Evolutionary conservation across 2,329 filamentous ascomycete genomes (phyloP).

Genomic region (Cladosporium sphaerospermum): DNA sequence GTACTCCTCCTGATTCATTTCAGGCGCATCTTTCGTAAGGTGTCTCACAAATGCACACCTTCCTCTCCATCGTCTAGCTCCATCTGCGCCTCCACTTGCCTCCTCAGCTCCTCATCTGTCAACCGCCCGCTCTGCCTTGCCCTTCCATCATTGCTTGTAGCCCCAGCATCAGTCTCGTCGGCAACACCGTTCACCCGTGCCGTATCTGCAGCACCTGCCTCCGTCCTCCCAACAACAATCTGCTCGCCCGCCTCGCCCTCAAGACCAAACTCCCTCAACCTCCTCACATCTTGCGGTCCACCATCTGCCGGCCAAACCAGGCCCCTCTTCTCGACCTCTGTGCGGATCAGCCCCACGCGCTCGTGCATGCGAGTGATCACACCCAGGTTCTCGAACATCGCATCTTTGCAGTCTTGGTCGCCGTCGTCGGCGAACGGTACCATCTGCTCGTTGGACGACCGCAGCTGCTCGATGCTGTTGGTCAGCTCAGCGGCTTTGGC

Average conservation of each 20-base stretch:
- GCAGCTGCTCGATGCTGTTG: constrained; percentile 68
- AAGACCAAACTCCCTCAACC: constrained; percentile 11
- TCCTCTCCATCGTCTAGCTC: constrained; percentile 46
- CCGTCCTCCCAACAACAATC: constrained; percentile 16
- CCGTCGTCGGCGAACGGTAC: constrained; percentile 59
- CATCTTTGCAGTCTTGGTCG: constrained; percentile 65
- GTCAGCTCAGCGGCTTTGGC: constrained; percentile 69
- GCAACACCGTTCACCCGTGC: constrained; percentile 13
- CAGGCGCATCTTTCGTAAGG: too few relatives aligned
- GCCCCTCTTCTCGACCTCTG: constrained; percentile 59
- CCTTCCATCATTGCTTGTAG: constrained; percentile 4
- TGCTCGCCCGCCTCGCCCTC: constrained; percentile 17
- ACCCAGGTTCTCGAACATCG: constrained; percentile 63
- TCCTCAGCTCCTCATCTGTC: constrained; percentile 54
- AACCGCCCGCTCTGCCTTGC: constrained; percentile 40
- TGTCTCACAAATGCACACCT: constrained; percentile 56
- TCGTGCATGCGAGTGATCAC: constrained; percentile 64
- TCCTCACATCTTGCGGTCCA: constrained; percentile 5
- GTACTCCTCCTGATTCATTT: too few relatives aligned
- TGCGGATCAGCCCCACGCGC: constrained; percentile 57
- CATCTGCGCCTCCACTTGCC: constrained; percentile 51
- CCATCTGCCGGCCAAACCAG: constrained; percentile 43
- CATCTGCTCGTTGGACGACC: constrained; percentile 68
- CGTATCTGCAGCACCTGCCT: constrained; percentile 4
- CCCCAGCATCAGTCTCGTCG: neutral